Evolutionary conservation across 169 alveolate genomes (phyloP).

Genomic region (Babesia gibsoni): DNA sequence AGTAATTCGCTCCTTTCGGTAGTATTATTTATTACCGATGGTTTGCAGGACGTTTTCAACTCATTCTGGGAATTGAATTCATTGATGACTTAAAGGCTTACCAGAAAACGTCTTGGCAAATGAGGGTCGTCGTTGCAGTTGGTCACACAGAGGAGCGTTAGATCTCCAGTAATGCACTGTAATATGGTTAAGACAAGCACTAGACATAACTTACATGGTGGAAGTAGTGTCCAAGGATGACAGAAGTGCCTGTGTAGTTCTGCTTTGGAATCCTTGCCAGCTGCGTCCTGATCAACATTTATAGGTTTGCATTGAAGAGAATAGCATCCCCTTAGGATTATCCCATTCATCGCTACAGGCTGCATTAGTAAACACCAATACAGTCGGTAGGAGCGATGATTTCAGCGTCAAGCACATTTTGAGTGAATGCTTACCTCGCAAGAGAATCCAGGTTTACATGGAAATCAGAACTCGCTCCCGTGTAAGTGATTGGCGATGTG

Average conservation of each 20-base stretch:
- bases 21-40: constrained; percentile 32
- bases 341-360: neutral
- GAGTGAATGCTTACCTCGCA: constrained; percentile 36
- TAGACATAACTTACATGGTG: constrained; percentile 22
- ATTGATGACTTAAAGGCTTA: neutral
- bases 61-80: constrained; percentile 16
- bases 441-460: constrained; percentile 44
- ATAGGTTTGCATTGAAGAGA: too few species aligned
- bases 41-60: constrained; percentile 15
- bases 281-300: constrained; percentile 21
- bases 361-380: neutral
- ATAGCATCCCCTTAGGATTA: too few species aligned
- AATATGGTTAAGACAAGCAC: neutral
- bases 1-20: constrained; percentile 33
- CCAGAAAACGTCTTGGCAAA: constrained; percentile 50
- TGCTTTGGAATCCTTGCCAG: constrained; percentile 21
- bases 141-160: constrained; percentile 33
- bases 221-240: constrained; percentile 33
- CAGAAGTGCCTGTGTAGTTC: constrained; percentile 7
- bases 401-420: neutral
- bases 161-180: constrained; percentile 30
- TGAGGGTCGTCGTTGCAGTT: constrained; percentile 27
- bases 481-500: constrained; percentile 13
- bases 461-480: constrained; percentile 3
- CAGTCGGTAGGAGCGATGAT: neutral